A percentile compares a stretch with the other conserved stretches of the same genome.
Conservation (phyloP, 2,329 filamentous ascomycete genomes). For the Raffaelea ambrosiae region DNA sequence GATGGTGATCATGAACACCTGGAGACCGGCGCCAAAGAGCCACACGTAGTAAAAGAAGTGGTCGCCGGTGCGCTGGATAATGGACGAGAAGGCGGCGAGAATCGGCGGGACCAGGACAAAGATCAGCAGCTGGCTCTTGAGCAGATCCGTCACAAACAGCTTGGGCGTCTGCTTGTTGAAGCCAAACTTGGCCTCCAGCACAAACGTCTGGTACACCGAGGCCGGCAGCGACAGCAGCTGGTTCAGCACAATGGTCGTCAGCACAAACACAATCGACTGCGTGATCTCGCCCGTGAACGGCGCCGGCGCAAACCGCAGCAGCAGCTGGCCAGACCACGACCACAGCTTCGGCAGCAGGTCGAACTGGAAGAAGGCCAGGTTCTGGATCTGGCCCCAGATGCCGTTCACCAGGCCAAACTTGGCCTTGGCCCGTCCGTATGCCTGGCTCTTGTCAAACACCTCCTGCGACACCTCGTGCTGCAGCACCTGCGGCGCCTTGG, state of each 20-base stretch:
- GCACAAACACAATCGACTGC: constrained; percentile 87
- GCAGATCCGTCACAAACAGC: constrained; percentile 80
- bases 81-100: constrained; percentile 84
- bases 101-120: constrained; percentile 78
- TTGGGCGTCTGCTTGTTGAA: constrained; percentile 97
- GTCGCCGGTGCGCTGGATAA: constrained; percentile 87
- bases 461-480: constrained; percentile 80
- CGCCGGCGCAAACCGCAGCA: constrained; percentile 65
- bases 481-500: constrained; percentile 75
- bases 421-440: constrained; percentile 92
- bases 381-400: constrained; percentile 81
- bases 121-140: constrained; percentile 81
- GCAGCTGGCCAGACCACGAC: constrained; percentile 67
- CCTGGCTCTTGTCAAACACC: constrained; percentile 92
- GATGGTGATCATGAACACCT: constrained; percentile 91
- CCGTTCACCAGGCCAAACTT: constrained; percentile 76
- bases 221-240: constrained; percentile 72
- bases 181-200: constrained; percentile 91
- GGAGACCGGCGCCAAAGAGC: constrained; percentile 81
- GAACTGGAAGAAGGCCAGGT: constrained; percentile 80
- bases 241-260: constrained; percentile 75
- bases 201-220: constrained; percentile 88
- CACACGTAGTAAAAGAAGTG: constrained; percentile 98
- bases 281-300: constrained; percentile 86
- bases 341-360: constrained; percentile 88